Percentiles rank a stretch among this genome's conserved stretches.
These are phyloP conservation scores for Pythium utonaiense DNA, from an alignment of 352 stramenopile genomes.

Conservation along the genomic window DNA sequence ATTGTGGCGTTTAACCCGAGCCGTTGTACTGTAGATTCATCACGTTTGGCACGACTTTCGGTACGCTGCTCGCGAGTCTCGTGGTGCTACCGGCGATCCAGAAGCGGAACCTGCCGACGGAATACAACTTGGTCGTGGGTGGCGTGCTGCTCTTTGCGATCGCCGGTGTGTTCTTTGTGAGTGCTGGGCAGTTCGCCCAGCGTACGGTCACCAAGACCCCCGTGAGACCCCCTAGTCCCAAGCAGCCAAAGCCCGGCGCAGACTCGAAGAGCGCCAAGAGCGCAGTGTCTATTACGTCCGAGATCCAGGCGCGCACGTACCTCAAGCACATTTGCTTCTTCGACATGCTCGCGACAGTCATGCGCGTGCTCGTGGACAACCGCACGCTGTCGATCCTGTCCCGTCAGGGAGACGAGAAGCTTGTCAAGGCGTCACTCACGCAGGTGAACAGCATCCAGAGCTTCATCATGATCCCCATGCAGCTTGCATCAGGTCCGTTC, in stretches of 20 bases:
- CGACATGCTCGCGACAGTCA: slow-evolving; percentile 74
- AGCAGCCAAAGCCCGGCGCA: neutral
- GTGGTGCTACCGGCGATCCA: slow-evolving; percentile 59
- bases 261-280: neutral
- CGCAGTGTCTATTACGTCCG: slow-evolving; percentile 34
- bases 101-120: slow-evolving; percentile 44
- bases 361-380: slow-evolving; percentile 82
- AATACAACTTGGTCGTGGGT: slow-evolving; percentile 69
- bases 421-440: slow-evolving; percentile 68
- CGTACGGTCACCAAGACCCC: neutral
- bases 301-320: slow-evolving; percentile 74
- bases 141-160: slow-evolving; percentile 53
- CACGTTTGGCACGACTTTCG: slow-evolving; percentile 79
- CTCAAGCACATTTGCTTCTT: slow-evolving; percentile 88
- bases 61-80: slow-evolving; percentile 73
- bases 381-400: slow-evolving; percentile 74
- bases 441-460: slow-evolving; percentile 83
- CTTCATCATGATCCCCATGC: slow-evolving; percentile 85
- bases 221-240: slow-evolving; percentile 5
- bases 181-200: slow-evolving; percentile 38
- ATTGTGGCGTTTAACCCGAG: neutral
- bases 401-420: slow-evolving; percentile 49
- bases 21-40: slow-evolving; percentile 49
- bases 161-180: slow-evolving; percentile 50
- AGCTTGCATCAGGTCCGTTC: slow-evolving; percentile 69